Evolutionary conservation across 176 grass and related monocot species (phyloP).

Genomic region (Luzula sylvatica): DNA sequence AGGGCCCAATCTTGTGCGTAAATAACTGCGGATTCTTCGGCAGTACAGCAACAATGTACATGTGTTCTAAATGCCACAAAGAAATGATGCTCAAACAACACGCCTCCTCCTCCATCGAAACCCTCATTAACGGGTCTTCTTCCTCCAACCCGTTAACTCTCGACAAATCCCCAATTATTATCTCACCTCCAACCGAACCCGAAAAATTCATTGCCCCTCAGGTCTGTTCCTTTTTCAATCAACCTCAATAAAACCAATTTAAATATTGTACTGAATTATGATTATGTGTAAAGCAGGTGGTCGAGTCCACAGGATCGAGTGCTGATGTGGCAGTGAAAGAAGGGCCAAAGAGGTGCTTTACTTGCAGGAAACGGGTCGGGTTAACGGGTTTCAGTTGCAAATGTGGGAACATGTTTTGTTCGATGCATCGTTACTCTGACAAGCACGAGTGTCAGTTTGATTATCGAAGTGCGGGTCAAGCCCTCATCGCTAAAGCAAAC

Average conservation of each 20-base stretch:
- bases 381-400: constrained; percentile 81
- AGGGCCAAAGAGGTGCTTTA: constrained; percentile 57
- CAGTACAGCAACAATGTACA: constrained; percentile 71
- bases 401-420: constrained; percentile 75
- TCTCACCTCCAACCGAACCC: constrained; percentile 28
- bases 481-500: constrained; percentile 91
- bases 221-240: constrained; percentile 16
- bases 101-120: constrained; percentile 75
- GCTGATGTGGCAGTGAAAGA: constrained; percentile 38
- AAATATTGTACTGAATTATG: too few relatives aligned
- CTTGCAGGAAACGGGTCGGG: constrained; percentile 68
- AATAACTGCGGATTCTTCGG: constrained; percentile 98
- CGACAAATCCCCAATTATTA: constrained; percentile 17
- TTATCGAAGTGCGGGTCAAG: constrained; percentile 70
- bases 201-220: constrained; percentile 10
- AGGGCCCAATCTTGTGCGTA: constrained; percentile 87
- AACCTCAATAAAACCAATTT: too few relatives aligned
- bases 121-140: constrained; percentile 57
- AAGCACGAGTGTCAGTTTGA: constrained; percentile 88
- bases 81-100: constrained; percentile 62
- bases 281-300: too few relatives aligned
- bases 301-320: too few relatives aligned
- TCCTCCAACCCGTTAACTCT: constrained; percentile 3
- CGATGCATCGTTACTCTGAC: constrained; percentile 65
- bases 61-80: constrained; percentile 99